Base-by-base conservation (phyloP, 176 grass and related monocot genomes). In the Musa beccarii region DNA sequence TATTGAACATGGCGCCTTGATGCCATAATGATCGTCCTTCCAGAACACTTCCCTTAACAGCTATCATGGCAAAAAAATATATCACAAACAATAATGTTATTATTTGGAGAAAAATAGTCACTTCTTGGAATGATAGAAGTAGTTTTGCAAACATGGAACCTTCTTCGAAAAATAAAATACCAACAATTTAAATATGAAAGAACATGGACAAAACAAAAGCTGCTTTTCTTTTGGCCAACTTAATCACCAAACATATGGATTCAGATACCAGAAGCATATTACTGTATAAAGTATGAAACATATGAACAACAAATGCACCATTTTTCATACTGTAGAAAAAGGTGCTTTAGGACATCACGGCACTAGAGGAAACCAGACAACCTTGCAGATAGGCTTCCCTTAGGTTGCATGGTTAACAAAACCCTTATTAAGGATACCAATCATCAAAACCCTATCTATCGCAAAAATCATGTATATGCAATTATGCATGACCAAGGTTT, bases 1-100 rank as follows among this genome's bases (percentile, higher is more conserved):
- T 93, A 98, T 11, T 43, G 67, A 85, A 89, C 81, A 28, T 87
- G 86, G 56, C 88, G 90, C 81, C 82, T 86, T 9, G 80, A 21
- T 2, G 82, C 73, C 94, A 98, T 97, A 68, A 6, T 54, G 34
- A 49, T 69, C 9, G 22, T 74, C 51, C 22, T 74, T 11, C 72
- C 50, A 43, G 50, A 51, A 8, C 4, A 16, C 14, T 55, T 16
- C 52, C 72, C 51, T 55, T 70, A 50, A 51, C 43, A n/a, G 68
- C 13, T 10, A 70, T 51, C 16, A 70, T 43, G 49, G 43, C 43
- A 70, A 70, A 69, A 7, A 8, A 12, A 51, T 22, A 70, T 20
- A 50, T 8, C 68, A 51, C 63, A 66, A 28, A 0, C 34, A 43
- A 51, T 21, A 51, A 70, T 69, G 9, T 51, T 50, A 51, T 70